Evolutionary conservation across 192 early-diverging fungal species (phyloP), one percentile per base, ranked within the genome.

Genomic region (Chytriomyces confervae): DNA sequence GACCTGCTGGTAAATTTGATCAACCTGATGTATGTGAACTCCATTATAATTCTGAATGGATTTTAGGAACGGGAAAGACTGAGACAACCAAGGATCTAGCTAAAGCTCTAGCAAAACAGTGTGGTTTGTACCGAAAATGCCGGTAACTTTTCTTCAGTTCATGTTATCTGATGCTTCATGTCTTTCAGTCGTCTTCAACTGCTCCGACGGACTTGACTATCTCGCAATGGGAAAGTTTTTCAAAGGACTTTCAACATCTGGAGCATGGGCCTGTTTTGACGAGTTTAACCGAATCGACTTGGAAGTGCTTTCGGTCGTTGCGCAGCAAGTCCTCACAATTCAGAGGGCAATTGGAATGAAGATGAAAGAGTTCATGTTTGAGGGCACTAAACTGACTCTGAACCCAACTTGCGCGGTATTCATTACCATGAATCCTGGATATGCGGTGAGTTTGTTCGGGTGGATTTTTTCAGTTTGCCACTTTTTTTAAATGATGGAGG

Each of bases 361-460:
- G 18, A 66, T 86, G 49, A 81, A 84, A 18, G 86, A 88, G n/a
- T 91, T 91, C 65, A 79, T 86, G 71, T 91, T 91, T 77, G 89
- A 91, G 80, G 89, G 89, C 10, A 91, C 89, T 3, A 80, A 79
- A 66, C 62, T 91, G 60, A 65, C 74, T 13, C 79, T 91, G 11
- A 84, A 90, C 16, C 84, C 86, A 0, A 84, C 85, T 48, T 91
- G 89, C 70, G 89, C 89, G 7, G 89, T 90, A 9, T 91, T 91
- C 72, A 91, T 91, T 70, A 91, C 89, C 7, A 91, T 91, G 89
- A 91, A 91, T 79, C 89, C 89, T 11, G 89, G 89, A 13, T 91
- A 91, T 84, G 89, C 89, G 36, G 89, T 89, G 10, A 50, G 89
- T 84, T 64, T 86, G 6, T 86, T 89, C 45, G 67, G 86, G 13